phyloP scores from a whole-genome alignment of 495 filamentous ascomycete species.

The Clohesyomyces aquaticus region DNA sequence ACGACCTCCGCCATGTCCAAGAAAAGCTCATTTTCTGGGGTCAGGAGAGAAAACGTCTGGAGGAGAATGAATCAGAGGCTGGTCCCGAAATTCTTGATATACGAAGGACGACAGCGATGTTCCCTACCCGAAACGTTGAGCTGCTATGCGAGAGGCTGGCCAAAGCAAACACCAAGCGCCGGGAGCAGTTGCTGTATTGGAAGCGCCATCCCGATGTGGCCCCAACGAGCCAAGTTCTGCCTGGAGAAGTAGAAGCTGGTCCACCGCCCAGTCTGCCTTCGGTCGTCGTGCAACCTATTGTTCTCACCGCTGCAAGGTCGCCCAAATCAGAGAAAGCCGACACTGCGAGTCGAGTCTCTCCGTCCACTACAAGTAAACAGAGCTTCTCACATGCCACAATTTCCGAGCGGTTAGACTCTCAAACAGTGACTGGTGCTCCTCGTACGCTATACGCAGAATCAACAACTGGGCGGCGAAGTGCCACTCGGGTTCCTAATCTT shows the following conservation, averaged over 20 bases:
- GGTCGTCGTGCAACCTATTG: background rate
- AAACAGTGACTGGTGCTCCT: background rate
- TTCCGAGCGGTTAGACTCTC: background rate
- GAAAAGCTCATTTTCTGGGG: background rate
- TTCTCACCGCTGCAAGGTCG: background rate
- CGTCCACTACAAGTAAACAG: background rate
- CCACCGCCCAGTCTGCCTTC: background rate
- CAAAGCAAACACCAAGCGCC: background rate
- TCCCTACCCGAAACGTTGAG: background rate
- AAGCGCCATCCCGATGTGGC: background rate
- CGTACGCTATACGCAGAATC: background rate
- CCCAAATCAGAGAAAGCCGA: background rate
- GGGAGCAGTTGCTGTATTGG: conserved; percentile 1
- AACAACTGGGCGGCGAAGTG: background rate
- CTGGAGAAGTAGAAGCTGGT: background rate
- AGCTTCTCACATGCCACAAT: background rate
- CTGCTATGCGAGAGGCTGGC: background rate
- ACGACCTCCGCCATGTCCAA: background rate
- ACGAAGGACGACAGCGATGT: background rate
- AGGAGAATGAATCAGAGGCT: background rate
- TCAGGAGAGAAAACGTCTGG: background rate
- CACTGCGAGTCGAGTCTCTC: background rate
- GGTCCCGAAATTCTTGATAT: background rate
- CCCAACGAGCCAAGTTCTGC: background rate
- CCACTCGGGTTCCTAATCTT: background rate